Evolutionary conservation across 129 eudicot genomes (phyloP), one percentile per base, ranked within the genome.

Genomic region (Escallonia herrerae): DNA sequence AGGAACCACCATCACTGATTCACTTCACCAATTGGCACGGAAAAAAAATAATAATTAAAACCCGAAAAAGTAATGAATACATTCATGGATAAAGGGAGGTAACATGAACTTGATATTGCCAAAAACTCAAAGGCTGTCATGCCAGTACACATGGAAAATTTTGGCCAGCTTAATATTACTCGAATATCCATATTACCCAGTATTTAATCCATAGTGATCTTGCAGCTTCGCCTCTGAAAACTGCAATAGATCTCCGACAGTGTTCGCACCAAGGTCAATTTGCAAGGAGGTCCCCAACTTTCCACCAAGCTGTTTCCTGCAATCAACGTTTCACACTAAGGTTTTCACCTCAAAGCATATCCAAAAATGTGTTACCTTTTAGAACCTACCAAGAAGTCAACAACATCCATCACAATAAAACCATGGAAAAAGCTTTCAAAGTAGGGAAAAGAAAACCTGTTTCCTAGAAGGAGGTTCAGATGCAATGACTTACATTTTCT

Each of bases 221-320:
- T 93, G 98, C 55, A 93, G 80, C 87, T 78, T 88, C 72, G 69
- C 80, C 81, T 77, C 83, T 7, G 98, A 86, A 75, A 81, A 93
- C 65, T 88, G 82, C 77, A 88, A 76, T 56, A 88, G 69, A 68
- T 88, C 96, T 68, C 96, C 95, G 50, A 93, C 96, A 49, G 96
- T 89, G 64, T 84, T 81, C 52, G 83, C 84, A 56, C 87, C 85
- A 43, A 85, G 91, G 72, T 88, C 95, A 57, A 48, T 67, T 75
- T 88, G 91, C 72, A 93, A 78, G 46, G 96, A 83, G 51, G 81
- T 79, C 51, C 98, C 98, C 56, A 93, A 96, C 84, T 93, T 93
- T 64, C 98, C 98, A 22, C 98, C 98, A 70, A 93, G 96, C 54
- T 93, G 96, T 78, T 93, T 93, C 96, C 98, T 93, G 83, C 43